Evolutionary conservation across 2,329 filamentous ascomycete species (phyloP).

Genomic region (Fusarium veterinarium): DNA sequence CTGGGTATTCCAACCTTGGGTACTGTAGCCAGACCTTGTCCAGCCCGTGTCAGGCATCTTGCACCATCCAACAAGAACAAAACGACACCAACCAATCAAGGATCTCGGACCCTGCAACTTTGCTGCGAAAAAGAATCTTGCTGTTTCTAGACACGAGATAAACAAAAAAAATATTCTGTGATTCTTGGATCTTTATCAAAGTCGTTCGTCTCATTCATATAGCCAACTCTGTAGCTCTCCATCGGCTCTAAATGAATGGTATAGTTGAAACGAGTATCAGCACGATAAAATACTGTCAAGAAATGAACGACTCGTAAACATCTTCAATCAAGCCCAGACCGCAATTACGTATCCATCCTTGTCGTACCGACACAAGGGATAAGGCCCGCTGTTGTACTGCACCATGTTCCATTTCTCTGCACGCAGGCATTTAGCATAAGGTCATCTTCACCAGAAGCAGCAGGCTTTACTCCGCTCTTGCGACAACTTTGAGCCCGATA

Average conservation of each 20-base stretch:
- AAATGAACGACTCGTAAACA: neutral
- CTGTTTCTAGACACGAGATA: neutral
- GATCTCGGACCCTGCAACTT: neutral
- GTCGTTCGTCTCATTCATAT: neutral
- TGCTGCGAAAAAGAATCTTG: neutral
- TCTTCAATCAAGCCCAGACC: neutral
- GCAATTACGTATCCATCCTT: neutral
- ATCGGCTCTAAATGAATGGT: neutral
- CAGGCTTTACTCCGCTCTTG: neutral
- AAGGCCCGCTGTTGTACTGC: constrained; percentile 13
- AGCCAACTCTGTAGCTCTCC: neutral
- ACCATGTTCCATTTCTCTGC: neutral
- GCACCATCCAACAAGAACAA: neutral
- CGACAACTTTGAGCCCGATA: neutral
- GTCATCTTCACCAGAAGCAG: neutral
- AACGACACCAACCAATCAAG: neutral
- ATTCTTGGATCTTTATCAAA: neutral
- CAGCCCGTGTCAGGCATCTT: neutral
- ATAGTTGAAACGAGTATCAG: too few species aligned
- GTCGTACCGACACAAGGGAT: constrained; percentile 39
- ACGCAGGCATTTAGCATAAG: constrained; percentile 3
- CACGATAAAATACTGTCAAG: neutral
- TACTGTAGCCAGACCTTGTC: neutral
- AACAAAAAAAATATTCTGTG: neutral
- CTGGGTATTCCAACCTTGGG: neutral